phyloP scores from a whole-genome alignment of 2,329 filamentous ascomycete species.

The Uncinocarpus reesii region DNA sequence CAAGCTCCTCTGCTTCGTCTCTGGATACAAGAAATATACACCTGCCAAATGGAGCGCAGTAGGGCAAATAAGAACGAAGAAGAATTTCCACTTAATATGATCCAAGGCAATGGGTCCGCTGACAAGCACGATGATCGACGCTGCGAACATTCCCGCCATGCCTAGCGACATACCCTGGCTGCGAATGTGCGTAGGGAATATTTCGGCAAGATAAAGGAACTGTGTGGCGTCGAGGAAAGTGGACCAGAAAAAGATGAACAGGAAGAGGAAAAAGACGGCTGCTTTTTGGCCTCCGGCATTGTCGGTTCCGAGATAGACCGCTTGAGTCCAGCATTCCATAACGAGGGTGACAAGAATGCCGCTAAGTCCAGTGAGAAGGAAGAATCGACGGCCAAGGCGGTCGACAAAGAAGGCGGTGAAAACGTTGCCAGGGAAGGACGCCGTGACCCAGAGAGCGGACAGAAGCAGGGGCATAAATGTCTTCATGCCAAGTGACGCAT shows the following conservation, averaged over 20 bases:
- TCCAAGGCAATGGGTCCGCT: conserved; percentile 25
- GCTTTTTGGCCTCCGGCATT: conserved; percentile 29
- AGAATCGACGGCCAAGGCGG: conserved; percentile 29
- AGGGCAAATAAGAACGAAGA: conserved; percentile 30
- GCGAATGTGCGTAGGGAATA: conserved; percentile 35
- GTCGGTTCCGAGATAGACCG: conserved; percentile 26
- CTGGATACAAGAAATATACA: conserved; percentile 30
- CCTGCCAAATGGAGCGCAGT: conserved; percentile 25
- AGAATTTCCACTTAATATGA: conserved; percentile 30
- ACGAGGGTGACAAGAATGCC: conserved; percentile 27
- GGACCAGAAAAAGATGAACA: conserved; percentile 34
- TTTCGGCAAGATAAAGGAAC: conserved; percentile 35
- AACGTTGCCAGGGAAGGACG: conserved; percentile 33
- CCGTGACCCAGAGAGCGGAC: conserved; percentile 31
- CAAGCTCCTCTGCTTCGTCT: conserved; percentile 29
- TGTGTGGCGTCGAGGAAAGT: conserved; percentile 37
- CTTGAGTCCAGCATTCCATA: conserved; percentile 29
- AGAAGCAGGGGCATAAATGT: conserved; percentile 31
- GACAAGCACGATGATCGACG: conserved; percentile 10
- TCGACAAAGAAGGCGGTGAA: conserved; percentile 36
- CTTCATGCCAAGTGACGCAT: conserved; percentile 26
- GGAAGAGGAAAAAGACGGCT: conserved; percentile 35
- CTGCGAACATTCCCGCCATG: conserved; percentile 19
- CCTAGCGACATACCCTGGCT: conserved; percentile 32
- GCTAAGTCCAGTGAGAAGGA: conserved; percentile 30